Evolutionary conservation across 2,329 filamentous ascomycete species (phyloP).

Genomic region (Alternaria sp.): DNA sequence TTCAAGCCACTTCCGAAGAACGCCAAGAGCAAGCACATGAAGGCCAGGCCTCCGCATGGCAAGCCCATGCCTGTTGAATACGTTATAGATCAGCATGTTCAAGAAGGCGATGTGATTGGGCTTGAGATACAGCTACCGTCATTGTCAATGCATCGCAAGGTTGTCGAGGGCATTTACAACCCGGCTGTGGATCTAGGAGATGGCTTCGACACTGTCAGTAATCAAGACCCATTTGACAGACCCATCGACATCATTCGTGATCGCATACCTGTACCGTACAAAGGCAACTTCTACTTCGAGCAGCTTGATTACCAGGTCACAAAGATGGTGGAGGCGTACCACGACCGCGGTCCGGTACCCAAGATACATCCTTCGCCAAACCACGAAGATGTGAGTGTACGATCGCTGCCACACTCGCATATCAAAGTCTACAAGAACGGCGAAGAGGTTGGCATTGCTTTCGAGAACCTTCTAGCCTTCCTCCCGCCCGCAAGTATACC

Average conservation of each 20-base stretch:
- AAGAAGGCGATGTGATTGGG: slow-evolving; percentile 92
- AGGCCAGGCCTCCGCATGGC: slow-evolving; percentile 49
- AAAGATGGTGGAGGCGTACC: slow-evolving; percentile 80
- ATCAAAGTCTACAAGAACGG: slow-evolving; percentile 96
- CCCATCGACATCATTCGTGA: slow-evolving; percentile 88
- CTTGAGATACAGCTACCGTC: slow-evolving; percentile 91
- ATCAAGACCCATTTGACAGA: slow-evolving; percentile 55
- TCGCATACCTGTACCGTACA: slow-evolving; percentile 92
- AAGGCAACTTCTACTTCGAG: slow-evolving; percentile 92
- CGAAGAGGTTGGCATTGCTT: slow-evolving; percentile 82
- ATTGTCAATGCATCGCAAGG: slow-evolving; percentile 83
- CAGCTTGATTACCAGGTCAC: slow-evolving; percentile 87
- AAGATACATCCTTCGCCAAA: slow-evolving; percentile 79
- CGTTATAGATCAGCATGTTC: slow-evolving; percentile 76
- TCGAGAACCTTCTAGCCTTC: slow-evolving; percentile 87
- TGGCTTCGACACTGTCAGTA: slow-evolving; percentile 60
- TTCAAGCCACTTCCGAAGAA: slow-evolving; percentile 57
- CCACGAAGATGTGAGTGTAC: slow-evolving; percentile 76
- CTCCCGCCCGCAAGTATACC: slow-evolving; percentile 86
- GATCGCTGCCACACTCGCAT: slow-evolving; percentile 83
- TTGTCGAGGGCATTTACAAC: slow-evolving; percentile 88
- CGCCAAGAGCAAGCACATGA: slow-evolving; percentile 52
- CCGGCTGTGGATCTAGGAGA: slow-evolving; percentile 76
- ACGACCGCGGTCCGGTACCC: slow-evolving; percentile 57
- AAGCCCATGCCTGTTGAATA: slow-evolving; percentile 50